Conservation (phyloP, 2,329 filamentous ascomycete species). For the Xenoacremonium recifei region DNA sequence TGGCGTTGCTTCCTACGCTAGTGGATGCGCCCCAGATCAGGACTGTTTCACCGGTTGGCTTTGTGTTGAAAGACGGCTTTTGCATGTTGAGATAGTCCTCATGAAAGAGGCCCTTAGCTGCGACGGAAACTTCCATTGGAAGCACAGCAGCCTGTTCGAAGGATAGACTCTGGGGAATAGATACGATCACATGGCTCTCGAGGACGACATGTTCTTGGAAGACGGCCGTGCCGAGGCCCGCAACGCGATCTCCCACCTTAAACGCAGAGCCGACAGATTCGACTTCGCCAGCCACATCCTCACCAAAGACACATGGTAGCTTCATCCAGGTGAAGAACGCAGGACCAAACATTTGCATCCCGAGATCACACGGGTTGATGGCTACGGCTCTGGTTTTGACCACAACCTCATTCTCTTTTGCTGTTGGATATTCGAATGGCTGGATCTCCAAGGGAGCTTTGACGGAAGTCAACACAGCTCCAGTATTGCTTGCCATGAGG, state of each 20-base stretch:
- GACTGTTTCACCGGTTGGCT: constrained; percentile 1
- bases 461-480: too few species aligned
- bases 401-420: constrained; percentile 11
- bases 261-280: constrained; percentile 19
- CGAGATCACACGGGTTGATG: constrained; percentile 25
- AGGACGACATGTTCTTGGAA: constrained; percentile 6
- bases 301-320: constrained; percentile 8
- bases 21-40: constrained; percentile 47
- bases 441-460: not conserved
- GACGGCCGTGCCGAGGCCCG: constrained; percentile 2
- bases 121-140: constrained; percentile 12
- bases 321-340: constrained; percentile 10
- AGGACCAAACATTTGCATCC: constrained; percentile 24
- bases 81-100: constrained; percentile 18
- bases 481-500: too few species aligned
- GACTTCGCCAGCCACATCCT: constrained; percentile 24
- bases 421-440: not conserved
- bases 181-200: constrained; percentile 1
- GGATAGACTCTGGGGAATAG: constrained; percentile 1
- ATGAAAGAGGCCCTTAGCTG: constrained; percentile 15
- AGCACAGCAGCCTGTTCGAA: constrained; percentile 11
- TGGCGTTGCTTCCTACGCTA: constrained; percentile 42
- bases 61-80: constrained; percentile 3
- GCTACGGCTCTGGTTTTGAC: constrained; percentile 19
- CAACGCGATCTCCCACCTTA: constrained; percentile 23